Conservation (phyloP, 371 early-diverging fungal genomes). For the Mucor sp. region DNA sequence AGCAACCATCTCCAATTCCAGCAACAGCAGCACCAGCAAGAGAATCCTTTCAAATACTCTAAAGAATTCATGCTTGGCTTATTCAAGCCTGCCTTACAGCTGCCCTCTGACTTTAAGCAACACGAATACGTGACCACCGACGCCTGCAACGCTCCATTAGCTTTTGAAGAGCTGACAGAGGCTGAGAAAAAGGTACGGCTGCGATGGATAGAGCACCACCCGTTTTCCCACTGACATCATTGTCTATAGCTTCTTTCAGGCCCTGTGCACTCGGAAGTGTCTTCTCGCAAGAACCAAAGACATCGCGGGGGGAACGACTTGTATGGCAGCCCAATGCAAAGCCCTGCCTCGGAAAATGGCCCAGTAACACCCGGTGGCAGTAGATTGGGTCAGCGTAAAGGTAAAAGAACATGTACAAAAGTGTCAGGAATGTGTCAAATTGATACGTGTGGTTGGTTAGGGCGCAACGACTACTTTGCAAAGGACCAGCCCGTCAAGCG, state of each 20-base stretch:
- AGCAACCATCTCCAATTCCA: neutral
- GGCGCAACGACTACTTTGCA: slow-evolving; percentile 27
- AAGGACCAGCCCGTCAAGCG: slow-evolving; percentile 25
- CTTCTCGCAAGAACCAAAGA: slow-evolving; percentile 41
- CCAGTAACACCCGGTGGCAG: slow-evolving; percentile 27
- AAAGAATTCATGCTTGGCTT: slow-evolving; percentile 81
- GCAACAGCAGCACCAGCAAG: slow-evolving; percentile 19
- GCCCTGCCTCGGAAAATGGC: slow-evolving; percentile 42
- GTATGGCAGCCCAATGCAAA: slow-evolving; percentile 37
- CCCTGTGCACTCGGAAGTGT: slow-evolving; percentile 56
- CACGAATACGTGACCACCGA: slow-evolving; percentile 74
- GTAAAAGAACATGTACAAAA: neutral
- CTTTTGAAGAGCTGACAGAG: slow-evolving; percentile 63
- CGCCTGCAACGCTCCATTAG: slow-evolving; percentile 64
- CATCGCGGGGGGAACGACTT: slow-evolving; percentile 29
- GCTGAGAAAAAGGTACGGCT: slow-evolving; percentile 67
- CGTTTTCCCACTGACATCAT: neutral
- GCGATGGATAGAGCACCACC: neutral
- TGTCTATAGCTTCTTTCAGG: slow-evolving; percentile 48
- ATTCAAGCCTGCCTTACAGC: slow-evolving; percentile 57
- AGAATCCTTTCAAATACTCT: slow-evolving; percentile 73
- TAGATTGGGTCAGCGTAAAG: slow-evolving; percentile 19
- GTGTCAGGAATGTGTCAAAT: neutral
- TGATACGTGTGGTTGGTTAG: slow-evolving; percentile 2
- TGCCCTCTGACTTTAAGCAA: slow-evolving; percentile 70